Conservation (phyloP, 2,329 filamentous ascomycete species). For the Colletotrichum kahawae region DNA sequence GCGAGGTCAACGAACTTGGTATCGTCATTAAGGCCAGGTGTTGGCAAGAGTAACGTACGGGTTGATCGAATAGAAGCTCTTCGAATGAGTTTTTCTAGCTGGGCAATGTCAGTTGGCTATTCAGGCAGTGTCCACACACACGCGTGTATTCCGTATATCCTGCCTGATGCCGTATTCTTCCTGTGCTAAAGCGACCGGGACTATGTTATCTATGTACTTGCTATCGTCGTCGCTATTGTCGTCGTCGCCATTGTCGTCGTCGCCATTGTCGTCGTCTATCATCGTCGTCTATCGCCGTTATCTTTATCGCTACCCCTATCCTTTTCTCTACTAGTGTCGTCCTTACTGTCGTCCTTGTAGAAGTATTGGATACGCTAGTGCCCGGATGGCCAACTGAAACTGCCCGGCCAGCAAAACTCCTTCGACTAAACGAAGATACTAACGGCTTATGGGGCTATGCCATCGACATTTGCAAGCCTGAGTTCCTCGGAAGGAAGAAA, state of each 20-base stretch:
- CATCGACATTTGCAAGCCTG: not conserved
- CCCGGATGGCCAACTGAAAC: not conserved
- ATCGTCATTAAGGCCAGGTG: not conserved
- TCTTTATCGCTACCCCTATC: not conserved
- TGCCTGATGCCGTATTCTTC: rapidly evolving
- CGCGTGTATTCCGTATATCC: rapidly evolving
- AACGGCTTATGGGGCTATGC: not conserved
- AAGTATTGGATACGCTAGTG: not conserved
- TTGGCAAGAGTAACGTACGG: not conserved
- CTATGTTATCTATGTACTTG: not conserved
- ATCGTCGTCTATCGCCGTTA: not conserved
- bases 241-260: not conserved
- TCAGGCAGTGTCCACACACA: rapidly evolving
- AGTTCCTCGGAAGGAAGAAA: not conserved
- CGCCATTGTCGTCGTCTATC: not conserved
- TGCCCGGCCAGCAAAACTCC: not conserved
- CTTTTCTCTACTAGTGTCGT: not conserved
- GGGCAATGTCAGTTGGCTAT: not conserved
- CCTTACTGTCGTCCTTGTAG: not conserved
- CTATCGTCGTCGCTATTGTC: not conserved
- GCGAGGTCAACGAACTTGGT: not conserved
- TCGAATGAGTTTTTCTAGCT: rapidly evolving
- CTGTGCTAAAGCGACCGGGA: not conserved
- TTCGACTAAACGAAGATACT: not conserved
- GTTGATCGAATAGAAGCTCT: not conserved